Base-by-base conservation (phyloP, 202 grass and related monocot species). In the Saccharum hybrid region DNA sequence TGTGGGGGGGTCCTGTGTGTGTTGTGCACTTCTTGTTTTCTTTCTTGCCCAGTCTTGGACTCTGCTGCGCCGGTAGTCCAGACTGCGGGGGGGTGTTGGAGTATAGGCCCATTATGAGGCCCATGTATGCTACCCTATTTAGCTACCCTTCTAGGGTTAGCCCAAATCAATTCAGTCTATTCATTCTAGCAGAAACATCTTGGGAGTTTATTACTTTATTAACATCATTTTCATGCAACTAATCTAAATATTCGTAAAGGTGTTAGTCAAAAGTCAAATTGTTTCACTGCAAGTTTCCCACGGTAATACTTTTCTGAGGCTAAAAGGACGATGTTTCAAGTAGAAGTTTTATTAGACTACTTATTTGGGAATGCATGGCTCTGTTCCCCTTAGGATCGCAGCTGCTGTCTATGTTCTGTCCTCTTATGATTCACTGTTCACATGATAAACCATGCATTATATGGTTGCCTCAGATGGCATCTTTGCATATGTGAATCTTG, bases 371-470 rank as follows among this genome's bases (percentile, higher is more conserved):
- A 63, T 72, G 43, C 73, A 78, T 37, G 6, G 2, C 9, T 36
- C 13, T 88, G 36, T 66, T 81, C 0, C 54, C 52, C 18, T 56
- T 70, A 33, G 0, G 30, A 52, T 36, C 73, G 26, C n/a, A 59
- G 8, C 39, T 79, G 31, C 18, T 54, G 13, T 38, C 42, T 63
- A 66, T 30, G 33, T 51, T 26, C 10, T 80, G 33, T 61, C 33
- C 54, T 81, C 37, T 68, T 9, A 79, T 79, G n/a, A 48, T 59
- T 59, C 64, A 41, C 51, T 30, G 14, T 78, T 63, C 52, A 64
- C 15, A 69, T 81, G 76, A 84, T 75, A 1, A 75, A 81, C 51
- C 26, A 34, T 80, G 16, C 11, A 79, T 46, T 64, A 6, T 14
- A 72, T 66, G 42, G 12, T 67, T 8, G 43, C 19, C 16, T 64